A percentile compares a stretch with the other conserved stretches of the same genome.
Evolutionary conservation across 495 filamentous ascomycete genomes (phyloP).

Genomic region (Penicillium subrubescens): DNA sequence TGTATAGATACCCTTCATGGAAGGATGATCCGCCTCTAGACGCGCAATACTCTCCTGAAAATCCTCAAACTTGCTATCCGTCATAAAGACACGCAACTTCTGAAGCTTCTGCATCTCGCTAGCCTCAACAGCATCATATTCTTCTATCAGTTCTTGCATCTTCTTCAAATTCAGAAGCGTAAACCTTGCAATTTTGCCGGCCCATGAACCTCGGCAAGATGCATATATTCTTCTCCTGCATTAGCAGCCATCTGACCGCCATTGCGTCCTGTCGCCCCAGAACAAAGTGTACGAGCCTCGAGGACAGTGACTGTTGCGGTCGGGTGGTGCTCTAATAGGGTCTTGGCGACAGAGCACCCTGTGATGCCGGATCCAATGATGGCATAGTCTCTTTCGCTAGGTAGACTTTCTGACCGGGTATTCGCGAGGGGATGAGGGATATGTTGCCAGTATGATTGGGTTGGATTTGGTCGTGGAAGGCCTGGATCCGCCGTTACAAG

Average conservation of each 20-base stretch:
- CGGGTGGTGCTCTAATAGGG: slow-evolving; percentile 46
- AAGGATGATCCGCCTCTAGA: slow-evolving; percentile 31
- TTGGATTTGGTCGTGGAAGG: slow-evolving; percentile 60
- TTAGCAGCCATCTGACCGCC: slow-evolving; percentile 42
- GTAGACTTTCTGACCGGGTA: slow-evolving; percentile 48
- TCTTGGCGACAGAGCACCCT: slow-evolving; percentile 61
- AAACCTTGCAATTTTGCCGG: slow-evolving; percentile 33
- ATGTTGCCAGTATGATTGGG: slow-evolving; percentile 71
- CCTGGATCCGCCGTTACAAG: slow-evolving; percentile 36
- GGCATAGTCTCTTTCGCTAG: slow-evolving; percentile 52
- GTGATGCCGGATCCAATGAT: slow-evolving; percentile 75
- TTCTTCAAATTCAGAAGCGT: slow-evolving; percentile 32
- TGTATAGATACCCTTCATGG: slow-evolving; percentile 31
- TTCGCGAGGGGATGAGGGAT: slow-evolving; percentile 59
- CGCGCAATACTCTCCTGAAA: slow-evolving; percentile 29
- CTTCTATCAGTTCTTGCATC: slow-evolving; percentile 30
- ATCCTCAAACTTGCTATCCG: slow-evolving; percentile 22
- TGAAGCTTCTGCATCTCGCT: slow-evolving; percentile 30
- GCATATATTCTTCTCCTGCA: slow-evolving; percentile 34
- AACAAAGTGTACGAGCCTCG: slow-evolving; percentile 79
- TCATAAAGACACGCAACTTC: slow-evolving; percentile 37
- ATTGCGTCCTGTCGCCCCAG: slow-evolving; percentile 73
- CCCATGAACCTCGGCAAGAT: slow-evolving; percentile 28
- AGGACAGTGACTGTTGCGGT: slow-evolving; percentile 41
- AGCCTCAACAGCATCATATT: slow-evolving; percentile 28